A percentile compares a stretch with the other conserved stretches of the same genome.
phyloP scores from a whole-genome alignment of 495 filamentous ascomycete species.

The Letharia lupina region DNA sequence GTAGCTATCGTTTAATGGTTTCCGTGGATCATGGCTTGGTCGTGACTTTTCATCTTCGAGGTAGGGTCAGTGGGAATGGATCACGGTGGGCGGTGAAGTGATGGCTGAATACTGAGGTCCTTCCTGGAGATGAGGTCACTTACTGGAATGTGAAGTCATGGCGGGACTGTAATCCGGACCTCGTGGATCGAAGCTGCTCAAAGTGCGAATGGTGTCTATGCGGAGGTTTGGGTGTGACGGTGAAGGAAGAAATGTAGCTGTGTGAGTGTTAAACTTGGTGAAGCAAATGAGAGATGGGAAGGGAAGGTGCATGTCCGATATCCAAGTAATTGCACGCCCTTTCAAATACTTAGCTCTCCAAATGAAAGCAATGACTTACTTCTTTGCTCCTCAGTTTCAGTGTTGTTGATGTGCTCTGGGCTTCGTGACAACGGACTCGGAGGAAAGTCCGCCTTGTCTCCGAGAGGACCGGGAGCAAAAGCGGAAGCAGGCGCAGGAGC shows the following conservation, averaged over 20 bases:
- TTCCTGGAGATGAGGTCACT: background rate
- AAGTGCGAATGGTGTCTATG: background rate
- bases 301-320: background rate
- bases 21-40: background rate
- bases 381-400: background rate
- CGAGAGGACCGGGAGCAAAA: background rate
- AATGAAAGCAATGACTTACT: background rate
- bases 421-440: constrained; percentile 1
- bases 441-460: background rate
- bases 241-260: background rate
- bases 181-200: background rate
- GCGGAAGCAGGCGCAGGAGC: background rate
- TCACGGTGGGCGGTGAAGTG: too few relatives aligned
- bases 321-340: background rate
- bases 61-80: background rate
- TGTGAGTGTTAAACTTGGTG: background rate
- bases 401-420: background rate
- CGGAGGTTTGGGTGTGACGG: background rate
- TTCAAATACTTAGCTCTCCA: background rate
- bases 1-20: background rate
- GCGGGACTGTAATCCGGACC: background rate
- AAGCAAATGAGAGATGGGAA: background rate
- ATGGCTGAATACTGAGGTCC: too few relatives aligned
- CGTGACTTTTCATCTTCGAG: background rate
- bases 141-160: background rate